phyloP scores from a whole-genome alignment of 108 stramenopile species.

The Cylindrotheca closterium region DNA sequence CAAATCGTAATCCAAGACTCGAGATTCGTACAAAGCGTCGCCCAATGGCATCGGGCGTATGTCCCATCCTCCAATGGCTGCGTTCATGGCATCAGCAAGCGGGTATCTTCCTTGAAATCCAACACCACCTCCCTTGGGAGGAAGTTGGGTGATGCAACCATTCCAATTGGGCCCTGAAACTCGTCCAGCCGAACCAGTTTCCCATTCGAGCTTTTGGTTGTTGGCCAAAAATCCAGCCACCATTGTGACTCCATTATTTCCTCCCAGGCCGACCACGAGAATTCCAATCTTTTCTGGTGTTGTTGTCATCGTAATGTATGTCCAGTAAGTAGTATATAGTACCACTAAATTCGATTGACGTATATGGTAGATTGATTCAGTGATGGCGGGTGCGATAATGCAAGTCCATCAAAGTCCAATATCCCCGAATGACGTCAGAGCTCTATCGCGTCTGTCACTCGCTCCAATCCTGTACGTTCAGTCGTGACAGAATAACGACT shows the following conservation, averaged over 20 bases:
- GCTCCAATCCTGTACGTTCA: no score
- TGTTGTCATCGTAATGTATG: neutral
- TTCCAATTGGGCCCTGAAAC: slow-evolving; percentile 61
- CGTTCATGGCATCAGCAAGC: slow-evolving; percentile 40
- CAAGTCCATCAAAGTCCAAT: no score
- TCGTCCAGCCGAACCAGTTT: slow-evolving; percentile 41
- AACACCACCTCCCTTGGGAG: slow-evolving; percentile 48
- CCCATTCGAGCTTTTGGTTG: slow-evolving; percentile 50
- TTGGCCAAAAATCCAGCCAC: slow-evolving; percentile 76
- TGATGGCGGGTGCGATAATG: no score
- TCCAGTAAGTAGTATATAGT: no score
- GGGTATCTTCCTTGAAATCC: slow-evolving; percentile 46
- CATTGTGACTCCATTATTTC: slow-evolving; percentile 82
- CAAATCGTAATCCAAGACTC: slow-evolving; percentile 79
- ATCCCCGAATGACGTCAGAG: no score
- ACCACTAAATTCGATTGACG: no score
- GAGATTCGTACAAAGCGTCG: slow-evolving; percentile 69
- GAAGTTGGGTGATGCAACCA: slow-evolving; percentile 82
- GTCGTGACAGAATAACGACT: no score
- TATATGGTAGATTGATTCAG: no score
- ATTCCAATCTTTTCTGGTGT: slow-evolving; percentile 48
- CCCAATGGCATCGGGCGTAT: slow-evolving; percentile 69
- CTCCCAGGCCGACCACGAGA: slow-evolving; percentile 80
- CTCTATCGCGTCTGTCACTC: no score
- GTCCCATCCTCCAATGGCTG: slow-evolving; percentile 64